A percentile compares a stretch with the other conserved stretches of the same genome.
Conservation (phyloP, 2,329 filamentous ascomycete species). For the Phoma sp. region DNA sequence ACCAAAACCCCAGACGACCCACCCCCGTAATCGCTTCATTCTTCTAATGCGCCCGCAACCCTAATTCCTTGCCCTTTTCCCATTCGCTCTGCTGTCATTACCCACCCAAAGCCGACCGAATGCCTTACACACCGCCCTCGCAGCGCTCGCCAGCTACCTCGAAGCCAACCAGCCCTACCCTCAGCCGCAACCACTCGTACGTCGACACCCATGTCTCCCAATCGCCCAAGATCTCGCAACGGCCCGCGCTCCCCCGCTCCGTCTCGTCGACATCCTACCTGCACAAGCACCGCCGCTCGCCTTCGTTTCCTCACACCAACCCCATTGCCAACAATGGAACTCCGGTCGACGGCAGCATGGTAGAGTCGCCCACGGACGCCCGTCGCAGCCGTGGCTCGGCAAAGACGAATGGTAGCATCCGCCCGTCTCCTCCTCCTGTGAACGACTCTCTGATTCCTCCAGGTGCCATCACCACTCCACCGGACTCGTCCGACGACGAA, state of each 20-base stretch:
- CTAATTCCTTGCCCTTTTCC: conserved; percentile 40
- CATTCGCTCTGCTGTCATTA: conserved; percentile 42
- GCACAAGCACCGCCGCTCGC: conserved; percentile 65
- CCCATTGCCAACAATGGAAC: conserved; percentile 40
- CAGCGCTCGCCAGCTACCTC: conserved; percentile 66
- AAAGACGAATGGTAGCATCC: conserved; percentile 65
- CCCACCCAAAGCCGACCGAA: conserved; percentile 57
- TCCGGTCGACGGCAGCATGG: conserved; percentile 23
- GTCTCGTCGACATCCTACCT: conserved; percentile 67
- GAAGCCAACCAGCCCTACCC: conserved; percentile 57
- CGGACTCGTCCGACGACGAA: conserved; percentile 90
- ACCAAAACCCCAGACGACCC: conserved; percentile 21
- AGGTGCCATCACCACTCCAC: conserved; percentile 87
- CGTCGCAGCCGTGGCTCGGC: conserved; percentile 36
- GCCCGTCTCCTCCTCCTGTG: conserved; percentile 83
- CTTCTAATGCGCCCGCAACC: conserved; percentile 53
- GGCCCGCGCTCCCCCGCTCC: conserved; percentile 61
- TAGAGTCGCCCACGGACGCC: conserved; percentile 30
- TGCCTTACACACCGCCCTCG: conserved; percentile 88
- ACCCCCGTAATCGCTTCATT: conserved; percentile 34
- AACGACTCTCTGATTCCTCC: conserved; percentile 78
- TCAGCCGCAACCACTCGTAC: conserved; percentile 60
- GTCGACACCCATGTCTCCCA: conserved; percentile 48
- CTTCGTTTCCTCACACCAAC: conserved; percentile 52
- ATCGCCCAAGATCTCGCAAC: conserved; percentile 43